phyloP scores from a whole-genome alignment of 2,329 filamentous ascomycete species.

The Bipolaris zeicola region DNA sequence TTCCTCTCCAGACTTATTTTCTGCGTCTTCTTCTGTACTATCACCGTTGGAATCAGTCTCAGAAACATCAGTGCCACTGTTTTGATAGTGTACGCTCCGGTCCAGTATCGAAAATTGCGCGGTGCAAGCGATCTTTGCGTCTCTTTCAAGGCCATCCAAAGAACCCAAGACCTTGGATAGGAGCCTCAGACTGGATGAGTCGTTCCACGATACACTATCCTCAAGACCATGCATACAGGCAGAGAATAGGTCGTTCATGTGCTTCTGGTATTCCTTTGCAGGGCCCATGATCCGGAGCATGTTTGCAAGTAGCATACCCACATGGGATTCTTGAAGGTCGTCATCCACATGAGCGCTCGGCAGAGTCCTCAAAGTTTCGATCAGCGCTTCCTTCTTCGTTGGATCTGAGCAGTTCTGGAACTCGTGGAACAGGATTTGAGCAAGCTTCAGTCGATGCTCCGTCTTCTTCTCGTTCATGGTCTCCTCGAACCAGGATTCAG shows the following conservation, averaged over 20 bases:
- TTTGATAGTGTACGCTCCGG: not conserved
- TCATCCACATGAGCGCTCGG: not conserved
- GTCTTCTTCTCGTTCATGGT: constrained; percentile 1
- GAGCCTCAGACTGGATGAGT: not conserved
- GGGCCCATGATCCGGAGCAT: constrained; percentile 4
- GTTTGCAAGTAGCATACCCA: not conserved
- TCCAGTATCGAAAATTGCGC: not conserved
- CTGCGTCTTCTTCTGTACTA: not conserved
- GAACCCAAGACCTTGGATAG: not conserved
- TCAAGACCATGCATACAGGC: not conserved
- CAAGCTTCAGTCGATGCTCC: not conserved
- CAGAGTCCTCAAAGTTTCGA: not conserved
- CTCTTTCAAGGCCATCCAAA: not conserved
- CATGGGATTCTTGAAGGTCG: not conserved
- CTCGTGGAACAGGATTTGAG: not conserved
- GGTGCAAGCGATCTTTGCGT: not conserved
- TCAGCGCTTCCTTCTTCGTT: not conserved
- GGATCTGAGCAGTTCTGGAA: not conserved
- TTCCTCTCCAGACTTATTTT: not conserved
- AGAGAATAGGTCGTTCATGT: not conserved
- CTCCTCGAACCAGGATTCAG: not conserved
- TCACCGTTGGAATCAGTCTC: not conserved
- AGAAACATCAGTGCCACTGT: not conserved
- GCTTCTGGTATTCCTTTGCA: not conserved
- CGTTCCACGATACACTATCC: constrained; percentile 5